These are phyloP conservation scores for Rhizomucor miehei DNA, from an alignment of 371 early-diverging fungal genomes.

Conservation along the genomic window DNA sequence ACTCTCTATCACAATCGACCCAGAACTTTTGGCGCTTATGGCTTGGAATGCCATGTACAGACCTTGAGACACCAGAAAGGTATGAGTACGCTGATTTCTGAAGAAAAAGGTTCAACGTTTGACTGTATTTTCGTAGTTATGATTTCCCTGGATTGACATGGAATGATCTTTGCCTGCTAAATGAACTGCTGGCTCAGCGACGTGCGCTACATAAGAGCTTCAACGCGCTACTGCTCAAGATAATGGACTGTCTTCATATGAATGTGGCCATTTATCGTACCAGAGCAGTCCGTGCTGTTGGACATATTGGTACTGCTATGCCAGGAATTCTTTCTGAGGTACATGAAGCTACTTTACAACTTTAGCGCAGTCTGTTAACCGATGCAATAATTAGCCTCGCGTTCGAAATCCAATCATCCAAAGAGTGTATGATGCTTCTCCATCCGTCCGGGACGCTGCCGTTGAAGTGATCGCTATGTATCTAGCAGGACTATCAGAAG, in stretches of 20 bases:
- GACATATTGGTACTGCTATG: conserved; percentile 64
- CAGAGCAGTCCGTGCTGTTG: conserved; percentile 75
- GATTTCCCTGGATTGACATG: conserved; percentile 30
- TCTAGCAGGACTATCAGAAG: conserved; percentile 55
- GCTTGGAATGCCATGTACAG: background rate
- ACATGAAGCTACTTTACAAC: conserved; percentile 6
- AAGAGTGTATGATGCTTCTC: conserved; percentile 78
- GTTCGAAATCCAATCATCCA: conserved; percentile 70
- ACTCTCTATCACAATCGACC: background rate
- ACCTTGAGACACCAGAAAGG: background rate
- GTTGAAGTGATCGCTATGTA: conserved; percentile 85
- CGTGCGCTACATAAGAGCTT: conserved; percentile 67
- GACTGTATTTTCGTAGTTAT: conserved; percentile 6
- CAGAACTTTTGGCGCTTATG: conserved; percentile 2
- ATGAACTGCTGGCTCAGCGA: conserved; percentile 50
- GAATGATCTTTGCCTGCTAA: conserved; percentile 24
- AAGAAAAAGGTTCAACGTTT: too few relatives aligned
- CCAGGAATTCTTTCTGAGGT: conserved; percentile 60
- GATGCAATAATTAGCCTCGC: conserved; percentile 28
- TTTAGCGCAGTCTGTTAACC: background rate
- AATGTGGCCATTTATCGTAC: conserved; percentile 68
- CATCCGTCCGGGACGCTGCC: conserved; percentile 89
- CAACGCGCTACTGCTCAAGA: conserved; percentile 63
- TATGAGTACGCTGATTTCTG: background rate
- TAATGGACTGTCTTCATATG: conserved; percentile 63